Conservation (phyloP, 129 eudicot species). For the Flaveria bidentis region DNA sequence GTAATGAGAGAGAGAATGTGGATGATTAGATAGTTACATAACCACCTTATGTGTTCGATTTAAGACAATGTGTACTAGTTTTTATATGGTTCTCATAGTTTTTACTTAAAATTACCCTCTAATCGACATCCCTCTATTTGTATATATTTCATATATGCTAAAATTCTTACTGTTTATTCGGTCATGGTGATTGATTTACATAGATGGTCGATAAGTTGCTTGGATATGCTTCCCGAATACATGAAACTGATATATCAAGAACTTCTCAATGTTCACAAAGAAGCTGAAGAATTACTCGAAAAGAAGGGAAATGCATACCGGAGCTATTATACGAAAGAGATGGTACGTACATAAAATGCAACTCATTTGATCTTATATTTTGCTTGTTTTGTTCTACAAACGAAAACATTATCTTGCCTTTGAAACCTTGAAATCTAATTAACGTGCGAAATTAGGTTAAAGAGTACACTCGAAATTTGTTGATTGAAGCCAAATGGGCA, state of each 20-base stretch:
- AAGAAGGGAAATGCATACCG: slow-evolving; percentile 18
- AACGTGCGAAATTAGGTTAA: slow-evolving; percentile 6
- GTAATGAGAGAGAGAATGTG: no score
- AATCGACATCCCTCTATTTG: not conserved
- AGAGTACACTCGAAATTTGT: slow-evolving; percentile 20
- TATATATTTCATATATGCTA: not conserved
- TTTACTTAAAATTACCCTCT: no score
- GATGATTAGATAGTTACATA: no score
- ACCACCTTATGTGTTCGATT: no score
- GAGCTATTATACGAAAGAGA: slow-evolving; percentile 21
- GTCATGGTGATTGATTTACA: not conserved
- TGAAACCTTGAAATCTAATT: not conserved
- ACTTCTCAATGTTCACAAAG: slow-evolving; percentile 26
- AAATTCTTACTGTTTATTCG: not conserved
- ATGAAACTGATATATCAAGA: slow-evolving; percentile 27
- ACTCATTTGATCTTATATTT: no score
- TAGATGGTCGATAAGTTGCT: slow-evolving; percentile 32
- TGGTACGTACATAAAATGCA: slow-evolving; percentile 21
- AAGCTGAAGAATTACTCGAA: slow-evolving; percentile 25
- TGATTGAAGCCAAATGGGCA: slow-evolving; percentile 37
- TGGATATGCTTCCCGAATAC: slow-evolving; percentile 37
- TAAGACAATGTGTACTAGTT: no score
- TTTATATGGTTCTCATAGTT: no score
- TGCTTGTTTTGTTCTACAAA: not conserved
- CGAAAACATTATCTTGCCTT: not conserved